Evolutionary conservation across 202 grass and related monocot genomes (phyloP).

Genomic region (Saccharum hybrid): DNA sequence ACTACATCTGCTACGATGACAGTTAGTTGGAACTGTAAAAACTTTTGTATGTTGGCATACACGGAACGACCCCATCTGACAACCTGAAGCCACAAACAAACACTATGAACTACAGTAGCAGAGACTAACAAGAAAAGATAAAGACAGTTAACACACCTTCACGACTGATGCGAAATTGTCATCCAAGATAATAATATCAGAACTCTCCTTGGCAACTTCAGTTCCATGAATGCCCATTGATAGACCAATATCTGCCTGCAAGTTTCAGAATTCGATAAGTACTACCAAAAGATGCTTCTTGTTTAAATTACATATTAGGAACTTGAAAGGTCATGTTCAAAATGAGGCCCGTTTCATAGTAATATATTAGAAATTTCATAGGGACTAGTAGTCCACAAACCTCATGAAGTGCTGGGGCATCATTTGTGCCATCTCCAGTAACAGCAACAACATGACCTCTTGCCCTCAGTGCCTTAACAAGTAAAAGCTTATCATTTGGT

Average conservation of each 20-base stretch:
- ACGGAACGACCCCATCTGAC: conserved; percentile 96
- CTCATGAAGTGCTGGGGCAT: conserved; percentile 95
- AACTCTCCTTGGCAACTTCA: conserved; percentile 99
- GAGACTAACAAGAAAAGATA: conserved; percentile 5
- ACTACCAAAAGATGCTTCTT: conserved; percentile 18
- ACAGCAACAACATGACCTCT: conserved; percentile 90
- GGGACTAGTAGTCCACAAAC: conserved; percentile 43
- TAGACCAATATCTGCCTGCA: conserved; percentile 96
- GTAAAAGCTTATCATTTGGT: conserved; percentile 91
- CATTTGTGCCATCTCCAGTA: conserved; percentile 97
- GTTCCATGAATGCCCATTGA: conserved; percentile 98
- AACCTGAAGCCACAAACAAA: conserved; percentile 68
- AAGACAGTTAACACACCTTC: conserved; percentile 49
- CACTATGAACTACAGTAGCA: conserved; percentile 16
- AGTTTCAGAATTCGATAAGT: conserved; percentile 44
- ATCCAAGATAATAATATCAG: conserved; percentile 98
- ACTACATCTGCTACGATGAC: conserved; percentile 93
- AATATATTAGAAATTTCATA: not conserved
- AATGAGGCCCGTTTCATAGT: conserved; percentile 26
- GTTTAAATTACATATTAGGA: conserved; percentile 10
- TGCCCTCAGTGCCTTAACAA: conserved; percentile 80
- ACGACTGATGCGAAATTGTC: conserved; percentile 97
- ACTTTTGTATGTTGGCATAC: conserved; percentile 96
- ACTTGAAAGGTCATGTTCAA: not conserved
- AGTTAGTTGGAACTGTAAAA: conserved; percentile 98